Evolutionary conservation across 1,284 basidiomycete species (phyloP).

Genomic region (Ustilago trichophora): DNA sequence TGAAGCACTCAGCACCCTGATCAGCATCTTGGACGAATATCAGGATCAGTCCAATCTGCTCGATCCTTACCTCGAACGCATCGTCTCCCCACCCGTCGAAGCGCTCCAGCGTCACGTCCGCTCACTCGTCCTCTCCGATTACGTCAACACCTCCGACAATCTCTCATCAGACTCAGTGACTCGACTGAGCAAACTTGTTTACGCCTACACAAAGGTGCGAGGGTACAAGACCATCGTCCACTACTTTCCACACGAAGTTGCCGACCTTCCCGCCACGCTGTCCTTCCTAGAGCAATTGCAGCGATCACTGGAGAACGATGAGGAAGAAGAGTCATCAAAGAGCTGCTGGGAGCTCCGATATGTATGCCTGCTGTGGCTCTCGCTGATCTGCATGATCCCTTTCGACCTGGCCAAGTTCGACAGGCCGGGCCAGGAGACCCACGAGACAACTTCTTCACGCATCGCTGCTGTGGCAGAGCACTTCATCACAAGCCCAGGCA

Average conservation of each 20-base stretch:
- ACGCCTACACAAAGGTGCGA: slow-evolving; percentile 85
- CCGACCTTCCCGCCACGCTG: slow-evolving; percentile 80
- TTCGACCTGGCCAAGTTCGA: slow-evolving; percentile 90
- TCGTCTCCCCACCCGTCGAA: slow-evolving; percentile 80
- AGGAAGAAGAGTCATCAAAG: too few relatives aligned
- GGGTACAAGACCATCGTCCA: slow-evolving; percentile 90
- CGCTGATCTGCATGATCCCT: slow-evolving; percentile 90
- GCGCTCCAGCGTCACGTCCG: slow-evolving; percentile 44
- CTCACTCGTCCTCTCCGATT: not conserved
- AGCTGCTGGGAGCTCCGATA: slow-evolving; percentile 88
- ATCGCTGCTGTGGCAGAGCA: slow-evolving; percentile 74
- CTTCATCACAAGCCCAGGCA: slow-evolving; percentile 76
- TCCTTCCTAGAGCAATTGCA: slow-evolving; percentile 72
- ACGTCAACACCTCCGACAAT: not conserved
- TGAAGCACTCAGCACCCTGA: slow-evolving; percentile 7
- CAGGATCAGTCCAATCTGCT: slow-evolving; percentile 87
- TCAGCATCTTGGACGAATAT: slow-evolving; percentile 76
- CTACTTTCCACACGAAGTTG: slow-evolving; percentile 88
- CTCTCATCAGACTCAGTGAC: not conserved
- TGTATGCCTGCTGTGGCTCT: slow-evolving; percentile 87
- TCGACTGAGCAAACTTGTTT: slow-evolving; percentile 72
- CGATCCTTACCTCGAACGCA: slow-evolving; percentile 89
- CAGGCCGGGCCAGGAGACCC: slow-evolving; percentile 66
- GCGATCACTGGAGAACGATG: not conserved
- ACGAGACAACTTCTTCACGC: slow-evolving; percentile 68